Evolutionary conservation across 2,329 filamentous ascomycete genomes (phyloP), one percentile per base, ranked within the genome.

Genomic region (Geosmithia putterillii): DNA sequence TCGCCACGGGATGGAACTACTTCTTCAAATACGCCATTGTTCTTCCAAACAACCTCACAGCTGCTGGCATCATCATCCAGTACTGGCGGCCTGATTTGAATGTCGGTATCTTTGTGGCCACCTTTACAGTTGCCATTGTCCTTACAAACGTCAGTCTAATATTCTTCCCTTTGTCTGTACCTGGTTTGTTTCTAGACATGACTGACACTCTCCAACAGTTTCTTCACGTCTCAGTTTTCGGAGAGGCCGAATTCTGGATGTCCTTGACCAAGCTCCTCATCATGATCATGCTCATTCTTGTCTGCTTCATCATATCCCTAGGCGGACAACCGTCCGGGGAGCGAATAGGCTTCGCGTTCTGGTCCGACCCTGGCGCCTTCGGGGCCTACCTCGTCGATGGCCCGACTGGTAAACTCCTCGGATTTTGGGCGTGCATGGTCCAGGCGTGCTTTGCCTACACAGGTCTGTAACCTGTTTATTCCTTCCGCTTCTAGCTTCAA

Each of bases 241-340:
- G 65, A 40, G 66, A 70, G 48, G 61, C 64, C 14, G 67, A 70
- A 47, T 70, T 70, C 45, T 64, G 65, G 59, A 64, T 71, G 48
- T 64, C 64, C 0, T 57, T 61, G 9, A 50, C 66, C 50, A 70
- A 71, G 48, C 60, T 67, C 2, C 47, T 68, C 6, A 60, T 66
- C 38, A 64, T 68, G 41, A 44, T 63, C n/a, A 60, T 57, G 38
- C 50, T 65, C 37, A 43, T 43, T 17, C 81, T 82, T 49, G 60
- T 83, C 38, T 79, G 75, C 7, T 65, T 86, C 38, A 70, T 86
- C 48, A 54, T 75, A 49, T 86, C 81, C 62, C 62, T 88, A 7
- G 85, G 84, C 10, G 84, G 81, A 15, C 86, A 86, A 49, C 85
- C 85, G 0, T 59, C 76, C 0, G 68, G 74, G 37, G 79, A 85